Evolutionary conservation across 495 filamentous ascomycete genomes (phyloP), one percentile per base, ranked within the genome.

Genomic region (Neurospora sp.): DNA sequence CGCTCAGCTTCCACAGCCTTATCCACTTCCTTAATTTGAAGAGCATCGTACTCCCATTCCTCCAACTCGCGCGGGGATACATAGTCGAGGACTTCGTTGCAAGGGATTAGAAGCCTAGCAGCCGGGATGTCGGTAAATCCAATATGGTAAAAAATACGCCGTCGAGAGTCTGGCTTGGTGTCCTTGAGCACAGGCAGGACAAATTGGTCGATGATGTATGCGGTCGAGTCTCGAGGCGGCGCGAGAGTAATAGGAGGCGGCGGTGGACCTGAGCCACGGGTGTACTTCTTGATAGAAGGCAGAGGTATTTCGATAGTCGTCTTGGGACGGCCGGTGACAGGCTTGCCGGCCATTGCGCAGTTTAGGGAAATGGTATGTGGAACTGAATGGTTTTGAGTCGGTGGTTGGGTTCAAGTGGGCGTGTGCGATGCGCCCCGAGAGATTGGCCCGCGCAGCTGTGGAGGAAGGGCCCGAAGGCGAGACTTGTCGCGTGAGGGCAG

Each of bases 131-230:
- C 84, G 34, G 78, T 79, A 77, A 84, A 87, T 10, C 83, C 82
- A 0, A 87, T 78, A 10, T 83, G 70, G 37, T 87, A 87, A 74
- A 81, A 78, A 34, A 83, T 76, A 4, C 82, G 75, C 5, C 82
- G 81, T 24, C 80, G 79, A 17, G 79, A 76, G 10, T 43, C 71
- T 4, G 39, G 4, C 15, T 70, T 80, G 5, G 73, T 75, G 24
- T 78, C 72, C 19, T 78, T 66, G 10, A 71, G 70, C 19, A 75
- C 71, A 13, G 83, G 83, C n/a, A 82, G 71, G 31, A 85, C 76
- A 72, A 80, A 77, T 62, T 85, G 82, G 76, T 84, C 81, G 76
- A 85, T 76, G 70, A 86, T 85, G 73, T 83, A 85, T 21, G 82
- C 85, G 40, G 81, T 81, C 19, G 84, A 81, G 69, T 86, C 85